phyloP scores from a whole-genome alignment of 768 basidiomycete genomes.

The Macrolepiota dolichaula region DNA sequence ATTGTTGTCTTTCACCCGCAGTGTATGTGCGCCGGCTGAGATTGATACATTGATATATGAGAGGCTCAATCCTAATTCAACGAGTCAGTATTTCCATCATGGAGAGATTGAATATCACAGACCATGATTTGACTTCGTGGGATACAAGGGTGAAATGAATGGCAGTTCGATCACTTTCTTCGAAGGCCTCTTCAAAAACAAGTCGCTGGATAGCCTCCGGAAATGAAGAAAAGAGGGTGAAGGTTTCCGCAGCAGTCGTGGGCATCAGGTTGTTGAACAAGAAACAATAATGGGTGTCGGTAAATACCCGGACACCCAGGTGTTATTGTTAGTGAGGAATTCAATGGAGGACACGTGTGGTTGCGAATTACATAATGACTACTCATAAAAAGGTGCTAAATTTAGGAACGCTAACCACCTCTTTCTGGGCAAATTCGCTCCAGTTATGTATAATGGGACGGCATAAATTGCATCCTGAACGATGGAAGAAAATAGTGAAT shows the following conservation, averaged over 20 bases:
- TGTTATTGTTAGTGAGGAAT: background rate
- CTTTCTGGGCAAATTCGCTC: background rate
- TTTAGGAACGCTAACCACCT: background rate
- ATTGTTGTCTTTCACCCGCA: background rate
- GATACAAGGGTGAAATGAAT: conserved; percentile 5
- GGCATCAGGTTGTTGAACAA: background rate
- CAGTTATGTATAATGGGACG: background rate
- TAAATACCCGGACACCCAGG: background rate
- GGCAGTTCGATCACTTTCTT: background rate
- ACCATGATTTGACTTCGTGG: conserved; percentile 7
- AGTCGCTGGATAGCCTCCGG: conserved; percentile 2
- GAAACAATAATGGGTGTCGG: background rate
- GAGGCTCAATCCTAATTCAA: conserved; percentile 9
- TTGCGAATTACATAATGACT: background rate
- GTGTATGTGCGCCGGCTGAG: background rate
- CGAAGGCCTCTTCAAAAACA: conserved; percentile 9
- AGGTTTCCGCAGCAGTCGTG: background rate
- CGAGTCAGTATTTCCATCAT: background rate
- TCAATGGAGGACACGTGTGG: background rate
- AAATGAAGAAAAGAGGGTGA: background rate
- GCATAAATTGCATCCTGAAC: background rate
- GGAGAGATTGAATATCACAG: background rate
- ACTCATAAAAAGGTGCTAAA: background rate
- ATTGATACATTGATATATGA: conserved; percentile 7
- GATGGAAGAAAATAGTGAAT: background rate